Percentiles rank a stretch among this genome's conserved stretches.
These are phyloP conservation scores for Diaporthe amygdali DNA, from an alignment of 2,329 filamentous ascomycete genomes.

Conservation along the genomic window DNA sequence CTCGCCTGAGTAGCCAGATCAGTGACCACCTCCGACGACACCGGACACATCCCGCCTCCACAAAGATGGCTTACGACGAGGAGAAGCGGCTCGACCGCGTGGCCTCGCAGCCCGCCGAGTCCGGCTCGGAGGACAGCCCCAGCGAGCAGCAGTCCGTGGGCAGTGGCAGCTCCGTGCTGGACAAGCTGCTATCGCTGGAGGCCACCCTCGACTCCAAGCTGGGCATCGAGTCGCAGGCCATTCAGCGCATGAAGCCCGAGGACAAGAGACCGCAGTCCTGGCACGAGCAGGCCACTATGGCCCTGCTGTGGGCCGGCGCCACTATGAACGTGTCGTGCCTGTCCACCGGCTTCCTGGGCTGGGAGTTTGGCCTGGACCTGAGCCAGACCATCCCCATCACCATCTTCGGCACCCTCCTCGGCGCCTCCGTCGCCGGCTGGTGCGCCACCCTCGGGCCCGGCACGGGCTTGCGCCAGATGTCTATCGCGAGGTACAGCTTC, in stretches of 20 bases:
- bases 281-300: constrained; percentile 52
- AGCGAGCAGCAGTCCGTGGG: neutral
- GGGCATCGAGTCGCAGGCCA: constrained; percentile 53
- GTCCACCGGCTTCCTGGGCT: constrained; percentile 55
- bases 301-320: constrained; percentile 54
- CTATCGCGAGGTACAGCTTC: constrained; percentile 52
- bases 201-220: constrained; percentile 48
- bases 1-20: neutral
- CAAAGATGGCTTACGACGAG: constrained; percentile 9
- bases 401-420: constrained; percentile 51
- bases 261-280: constrained; percentile 42
- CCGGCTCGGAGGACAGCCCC: neutral
- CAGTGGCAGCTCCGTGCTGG: constrained; percentile 32
- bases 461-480: constrained; percentile 56
- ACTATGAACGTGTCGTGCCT: constrained; percentile 58
- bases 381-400: constrained; percentile 49
- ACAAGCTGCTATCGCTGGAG: constrained; percentile 45
- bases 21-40: neutral
- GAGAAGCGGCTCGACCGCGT: constrained; percentile 16
- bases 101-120: neutral
- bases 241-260: constrained; percentile 50
- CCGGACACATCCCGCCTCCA: neutral
- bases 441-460: constrained; percentile 55
- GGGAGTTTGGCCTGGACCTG: constrained; percentile 51
- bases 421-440: constrained; percentile 47